A percentile compares a stretch with the other conserved stretches of the same genome.
Conservation (phyloP, 805 yeast genomes). For the Myxozyma nipponensis region DNA sequence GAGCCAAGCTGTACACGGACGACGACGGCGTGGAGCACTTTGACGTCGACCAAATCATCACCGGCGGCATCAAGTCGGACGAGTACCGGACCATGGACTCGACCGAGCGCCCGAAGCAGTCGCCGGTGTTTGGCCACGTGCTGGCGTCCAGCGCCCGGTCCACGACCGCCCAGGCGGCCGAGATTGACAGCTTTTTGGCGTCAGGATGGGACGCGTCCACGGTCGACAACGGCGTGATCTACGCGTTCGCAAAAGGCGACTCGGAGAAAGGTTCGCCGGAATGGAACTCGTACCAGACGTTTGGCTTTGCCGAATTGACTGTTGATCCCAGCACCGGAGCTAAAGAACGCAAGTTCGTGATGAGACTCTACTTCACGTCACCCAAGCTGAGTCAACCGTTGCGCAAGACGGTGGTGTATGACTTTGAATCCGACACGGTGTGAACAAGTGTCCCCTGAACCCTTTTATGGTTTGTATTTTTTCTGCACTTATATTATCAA, state of each 20-base stretch:
- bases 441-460: not conserved
- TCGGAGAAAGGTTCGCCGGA: constrained; percentile 15
- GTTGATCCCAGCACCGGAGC: constrained; percentile 11
- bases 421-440: constrained; percentile 6
- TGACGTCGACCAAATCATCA: constrained; percentile 19
- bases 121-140: constrained; percentile 26
- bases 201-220: constrained; percentile 17
- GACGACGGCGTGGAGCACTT: constrained; percentile 10
- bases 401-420: constrained; percentile 21
- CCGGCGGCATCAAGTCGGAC: constrained; percentile 20
- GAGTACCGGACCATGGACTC: constrained; percentile 21
- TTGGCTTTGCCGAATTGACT: constrained; percentile 23
- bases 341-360: constrained; percentile 22
- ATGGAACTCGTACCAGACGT: constrained; percentile 21
- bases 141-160: constrained; percentile 3
- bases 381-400: constrained; percentile 12
- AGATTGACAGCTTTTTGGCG: constrained; percentile 11
- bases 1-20: constrained; percentile 1
- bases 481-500: not conserved
- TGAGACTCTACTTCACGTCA: constrained; percentile 16
- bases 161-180: constrained; percentile 15
- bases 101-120: constrained; percentile 9
- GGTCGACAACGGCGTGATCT: constrained; percentile 7
- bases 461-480: not conserved
- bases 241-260: constrained; percentile 19